Percentiles rank a stretch among this genome's conserved stretches.
Evolutionary conservation across 164 flowering plant genomes (phyloP).

Genomic region (Dillenia suffruticosa): DNA sequence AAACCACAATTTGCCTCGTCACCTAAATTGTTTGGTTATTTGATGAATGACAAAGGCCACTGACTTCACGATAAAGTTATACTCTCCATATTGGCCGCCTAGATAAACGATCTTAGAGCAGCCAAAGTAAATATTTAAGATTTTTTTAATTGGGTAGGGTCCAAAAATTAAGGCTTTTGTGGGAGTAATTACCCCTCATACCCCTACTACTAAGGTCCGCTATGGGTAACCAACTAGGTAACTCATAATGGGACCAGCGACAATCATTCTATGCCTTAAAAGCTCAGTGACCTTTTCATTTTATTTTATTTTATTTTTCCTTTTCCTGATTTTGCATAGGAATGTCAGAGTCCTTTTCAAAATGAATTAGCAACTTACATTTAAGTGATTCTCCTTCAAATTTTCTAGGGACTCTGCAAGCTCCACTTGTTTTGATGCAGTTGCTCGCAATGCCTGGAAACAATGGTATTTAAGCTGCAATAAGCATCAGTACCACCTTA

Average conservation of each 20-base stretch:
- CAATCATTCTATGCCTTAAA: background rate
- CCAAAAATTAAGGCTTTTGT: no score
- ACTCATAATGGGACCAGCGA: background rate
- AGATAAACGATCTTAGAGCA: no score
- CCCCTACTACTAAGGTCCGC: background rate
- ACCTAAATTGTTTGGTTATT: no score
- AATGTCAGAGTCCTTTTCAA: background rate
- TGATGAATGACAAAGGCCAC: no score
- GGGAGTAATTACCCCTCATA: background rate
- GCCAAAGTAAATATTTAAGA: no score
- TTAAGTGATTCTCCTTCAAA: conserved; percentile 37
- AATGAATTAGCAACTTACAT: conserved; percentile 33
- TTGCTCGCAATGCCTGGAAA: conserved; percentile 59
- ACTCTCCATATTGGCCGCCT: no score
- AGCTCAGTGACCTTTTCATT: background rate
- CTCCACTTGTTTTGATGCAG: conserved; percentile 79
- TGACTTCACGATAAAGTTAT: no score
- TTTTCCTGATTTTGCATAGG: no score
- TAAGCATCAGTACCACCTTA: background rate
- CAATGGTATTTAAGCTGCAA: background rate
- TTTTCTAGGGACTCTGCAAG: conserved; percentile 75
- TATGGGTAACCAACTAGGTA: no score
- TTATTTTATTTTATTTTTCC: no score
- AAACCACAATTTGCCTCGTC: no score
- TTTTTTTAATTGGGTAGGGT: no score